Evolutionary conservation across 73 alveolate species (phyloP), one percentile per base, ranked within the genome.

Genomic region (Paramecium primaurelia): DNA sequence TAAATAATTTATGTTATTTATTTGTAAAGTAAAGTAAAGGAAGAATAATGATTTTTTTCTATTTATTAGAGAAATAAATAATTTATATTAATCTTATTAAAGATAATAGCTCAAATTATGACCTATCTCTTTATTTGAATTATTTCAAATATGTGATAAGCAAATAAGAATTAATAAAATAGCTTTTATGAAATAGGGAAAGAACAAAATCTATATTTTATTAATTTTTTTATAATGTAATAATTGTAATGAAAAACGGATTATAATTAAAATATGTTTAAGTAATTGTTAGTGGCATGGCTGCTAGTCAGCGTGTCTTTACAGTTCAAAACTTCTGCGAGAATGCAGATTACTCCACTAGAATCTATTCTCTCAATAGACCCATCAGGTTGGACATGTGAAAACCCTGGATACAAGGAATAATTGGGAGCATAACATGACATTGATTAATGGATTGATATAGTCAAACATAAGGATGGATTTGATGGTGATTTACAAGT

Each of bases 401-500:
- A 80, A 4, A 80, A 47, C 22, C 91, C 91, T 2, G 16, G 45
- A 1, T 80, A 80, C 16, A 80, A 80, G 30, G 91, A 80, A 26
- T 80, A 44, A 44, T 80, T 42, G 71, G 91, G 64, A 25, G 91
- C 91, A 11, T 80, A 80, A 14, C 47, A 40, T 42, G 91, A 49
- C 25, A 44, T 80, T 3, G 91, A 80, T 47, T 42, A 80, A 42
- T 80, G 91, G 91, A 80, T 80, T 10, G 91, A 80, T 18, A 80
- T 80, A 2, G 26, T 80, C 40, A 80, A 80, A 64, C 91, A 80
- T 32, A 80, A 26, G n/a, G 91, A 80, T 80, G 91, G 91, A 26
- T 80, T 80, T 47, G 91, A 80, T 80, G 91, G 91, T n/a, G 91
- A 80, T 80, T 47, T 80, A 28, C 28, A 80, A 25, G 91, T 80